Base-by-base conservation (phyloP, 177 flowering plant species). In the Telopea speciosissima region DNA sequence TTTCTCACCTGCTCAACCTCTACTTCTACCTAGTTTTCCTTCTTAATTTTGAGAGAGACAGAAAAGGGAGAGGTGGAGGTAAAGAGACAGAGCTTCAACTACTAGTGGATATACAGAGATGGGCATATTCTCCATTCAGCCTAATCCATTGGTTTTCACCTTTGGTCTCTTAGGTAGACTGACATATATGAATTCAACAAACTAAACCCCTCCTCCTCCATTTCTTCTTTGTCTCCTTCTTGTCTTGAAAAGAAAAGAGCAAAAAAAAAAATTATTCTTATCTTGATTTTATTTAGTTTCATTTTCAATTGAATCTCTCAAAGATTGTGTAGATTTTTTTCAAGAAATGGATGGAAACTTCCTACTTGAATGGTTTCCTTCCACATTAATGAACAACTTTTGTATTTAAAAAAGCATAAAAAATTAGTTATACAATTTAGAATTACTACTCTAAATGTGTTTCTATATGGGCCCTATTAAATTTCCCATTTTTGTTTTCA, bases 101-200 rank as follows among this genome's bases (percentile, higher is more conserved):
- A 9, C 5, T 14, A 52, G 58, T 28, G 31, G 31, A 28, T 28
- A n/a, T 3, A 19, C 19, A 65, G 78, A 72, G 14, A 78, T 80
- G 83, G 81, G 70, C 25, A 1, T 79, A 58, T 65, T 73, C 72
- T 21, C 71, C 13, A 25, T 76, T 70, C 72, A 81, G 1, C 62
- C 40, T 8, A 36, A 72, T 59, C 78, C 83, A 24, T 78, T 40
- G 79, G 74, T 76, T 61, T 74, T 83, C n/a, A 33, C 56, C 44
- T 85, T 85, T 73, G 88, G 88, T 9, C 68, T 85, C 75, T 63
- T 85, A 80, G 88, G 88, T 85, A 81, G 19, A 52, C 0, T 5
- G 40, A 8, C 5, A n/a, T n/a, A n/a, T n/a, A 36, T 36, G 58
- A 52, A 21, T 52, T 19, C 58, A 28, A 28, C 31, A 28, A 28